These are phyloP conservation scores for Sphagnurus paluster DNA, from an alignment of 1,284 basidiomycete species.

Conservation along the genomic window DNA sequence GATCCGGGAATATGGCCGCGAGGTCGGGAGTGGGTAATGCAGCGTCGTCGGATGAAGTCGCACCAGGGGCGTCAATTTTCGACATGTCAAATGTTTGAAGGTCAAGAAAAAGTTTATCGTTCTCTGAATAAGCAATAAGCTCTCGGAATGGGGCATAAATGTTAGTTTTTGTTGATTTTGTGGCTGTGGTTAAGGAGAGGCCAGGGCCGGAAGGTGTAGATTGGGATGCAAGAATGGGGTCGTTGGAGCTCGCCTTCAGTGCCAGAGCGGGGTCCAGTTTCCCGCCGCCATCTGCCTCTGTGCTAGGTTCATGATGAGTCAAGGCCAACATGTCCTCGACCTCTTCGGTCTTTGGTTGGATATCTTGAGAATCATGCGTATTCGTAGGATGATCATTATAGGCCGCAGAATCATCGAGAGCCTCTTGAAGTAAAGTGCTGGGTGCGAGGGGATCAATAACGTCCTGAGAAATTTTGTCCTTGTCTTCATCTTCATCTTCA, in stretches of 20 bases:
- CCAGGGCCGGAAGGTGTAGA: constrained; percentile 26
- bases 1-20: constrained; percentile 63
- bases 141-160: constrained; percentile 58
- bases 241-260: constrained; percentile 17
- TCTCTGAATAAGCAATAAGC: constrained; percentile 55
- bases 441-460: constrained; percentile 61
- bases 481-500: constrained; percentile 63
- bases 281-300: neutral
- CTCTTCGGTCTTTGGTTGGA: constrained; percentile 64
- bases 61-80: neutral
- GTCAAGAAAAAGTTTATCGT: constrained; percentile 61
- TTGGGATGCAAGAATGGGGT: constrained; percentile 18
- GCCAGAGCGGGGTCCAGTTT: constrained; percentile 7
- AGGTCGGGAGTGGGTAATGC: constrained; percentile 46
- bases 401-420: constrained; percentile 44
- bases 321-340: constrained; percentile 57
- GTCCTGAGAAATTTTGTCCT: constrained; percentile 48
- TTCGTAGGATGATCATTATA: constrained; percentile 27
- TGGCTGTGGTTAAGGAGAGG: constrained; percentile 17
- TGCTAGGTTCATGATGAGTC: constrained; percentile 25
- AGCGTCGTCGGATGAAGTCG: constrained; percentile 28
- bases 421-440: constrained; percentile 48
- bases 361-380: constrained; percentile 31
- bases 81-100: constrained; percentile 43
- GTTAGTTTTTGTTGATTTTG: constrained; percentile 42